phyloP scores from a whole-genome alignment of 169 alveolate genomes.

The Plasmodium sp. region DNA sequence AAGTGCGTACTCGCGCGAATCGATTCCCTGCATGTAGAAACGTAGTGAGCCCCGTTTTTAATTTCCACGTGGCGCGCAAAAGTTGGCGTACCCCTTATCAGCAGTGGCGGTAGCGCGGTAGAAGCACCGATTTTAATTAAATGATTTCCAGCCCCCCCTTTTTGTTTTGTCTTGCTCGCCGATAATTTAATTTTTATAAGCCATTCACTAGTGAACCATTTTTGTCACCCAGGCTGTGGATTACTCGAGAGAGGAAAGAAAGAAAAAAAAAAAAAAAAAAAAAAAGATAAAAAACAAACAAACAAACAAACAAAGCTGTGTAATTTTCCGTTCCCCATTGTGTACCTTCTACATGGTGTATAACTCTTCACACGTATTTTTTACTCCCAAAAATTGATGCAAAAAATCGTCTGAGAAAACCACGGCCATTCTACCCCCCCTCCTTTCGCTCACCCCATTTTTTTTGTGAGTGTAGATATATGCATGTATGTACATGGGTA shows the following conservation, averaged over 20 bases:
- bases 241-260: background rate
- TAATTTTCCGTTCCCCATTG: background rate
- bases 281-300: background rate
- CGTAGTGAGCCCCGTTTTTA: background rate
- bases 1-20: background rate
- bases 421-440: background rate
- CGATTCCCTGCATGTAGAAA: background rate
- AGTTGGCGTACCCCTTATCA: background rate
- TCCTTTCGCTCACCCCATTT: background rate
- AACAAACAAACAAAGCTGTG: background rate
- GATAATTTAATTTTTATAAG: background rate
- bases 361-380: background rate
- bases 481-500: slow-evolving; percentile 8
- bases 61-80: background rate
- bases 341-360: background rate
- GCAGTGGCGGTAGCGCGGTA: background rate
- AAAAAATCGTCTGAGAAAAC: background rate
- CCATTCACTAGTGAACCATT: background rate
- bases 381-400: background rate
- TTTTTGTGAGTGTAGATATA: background rate
- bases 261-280: background rate
- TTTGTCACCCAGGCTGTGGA: background rate
- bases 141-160: background rate
- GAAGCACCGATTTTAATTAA: background rate
- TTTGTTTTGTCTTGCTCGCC: background rate